These are phyloP conservation scores for Solanum chilense DNA, from an alignment of 257 asterid genomes.

Conservation along the genomic window DNA sequence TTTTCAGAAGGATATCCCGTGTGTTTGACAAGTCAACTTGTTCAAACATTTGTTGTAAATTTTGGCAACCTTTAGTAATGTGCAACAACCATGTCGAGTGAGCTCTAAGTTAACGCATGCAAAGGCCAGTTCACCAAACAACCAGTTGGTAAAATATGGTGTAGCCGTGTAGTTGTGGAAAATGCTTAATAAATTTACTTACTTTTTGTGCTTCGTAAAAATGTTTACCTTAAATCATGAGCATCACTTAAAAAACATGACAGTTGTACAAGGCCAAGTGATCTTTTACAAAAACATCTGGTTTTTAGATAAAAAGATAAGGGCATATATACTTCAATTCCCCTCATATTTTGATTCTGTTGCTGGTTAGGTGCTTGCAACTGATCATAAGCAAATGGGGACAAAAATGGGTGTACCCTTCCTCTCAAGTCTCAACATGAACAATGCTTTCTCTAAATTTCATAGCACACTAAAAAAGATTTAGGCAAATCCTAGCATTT, in stretches of 20 bases:
- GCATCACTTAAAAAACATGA: background rate
- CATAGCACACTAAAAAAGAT: background rate
- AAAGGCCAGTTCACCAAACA: background rate
- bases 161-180: background rate
- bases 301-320: background rate
- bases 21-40: background rate
- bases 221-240: background rate
- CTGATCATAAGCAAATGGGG: background rate
- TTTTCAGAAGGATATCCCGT: background rate
- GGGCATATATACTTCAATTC: background rate
- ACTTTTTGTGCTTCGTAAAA: background rate
- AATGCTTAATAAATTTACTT: background rate
- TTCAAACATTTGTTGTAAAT: background rate
- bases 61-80: background rate
- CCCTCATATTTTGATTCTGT: background rate
- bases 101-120: background rate
- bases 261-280: background rate
- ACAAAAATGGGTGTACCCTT: background rate
- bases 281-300: background rate
- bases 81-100: background rate
- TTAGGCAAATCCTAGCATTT: background rate
- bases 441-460: background rate
- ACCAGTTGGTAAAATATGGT: background rate
- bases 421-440: background rate
- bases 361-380: background rate